Percentiles rank a stretch among this genome's conserved stretches.
Evolutionary conservation across 2,329 filamentous ascomycete genomes (phyloP).

Genomic region (Fusarium sp.): DNA sequence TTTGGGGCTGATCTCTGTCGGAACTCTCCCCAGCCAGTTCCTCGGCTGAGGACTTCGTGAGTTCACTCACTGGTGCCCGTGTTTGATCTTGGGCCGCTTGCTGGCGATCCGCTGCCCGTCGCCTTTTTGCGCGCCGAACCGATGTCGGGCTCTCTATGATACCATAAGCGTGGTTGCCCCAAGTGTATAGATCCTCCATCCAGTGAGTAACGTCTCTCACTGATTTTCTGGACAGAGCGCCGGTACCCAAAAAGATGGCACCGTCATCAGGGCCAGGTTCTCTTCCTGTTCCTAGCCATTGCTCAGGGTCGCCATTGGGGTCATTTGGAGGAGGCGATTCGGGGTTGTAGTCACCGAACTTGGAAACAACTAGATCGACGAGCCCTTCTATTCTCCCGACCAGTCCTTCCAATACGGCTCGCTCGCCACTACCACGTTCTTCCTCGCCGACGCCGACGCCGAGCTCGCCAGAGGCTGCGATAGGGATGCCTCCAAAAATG

Average conservation of each 20-base stretch:
- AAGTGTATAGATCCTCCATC: slow-evolving; percentile 88
- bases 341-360: slow-evolving; percentile 71
- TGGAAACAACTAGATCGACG: slow-evolving; percentile 86
- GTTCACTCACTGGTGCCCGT: background rate
- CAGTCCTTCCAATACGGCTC: slow-evolving; percentile 92
- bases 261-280: slow-evolving; percentile 79
- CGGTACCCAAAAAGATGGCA: slow-evolving; percentile 84
- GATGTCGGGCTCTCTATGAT: slow-evolving; percentile 81
- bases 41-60: background rate
- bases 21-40: background rate
- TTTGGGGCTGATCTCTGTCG: slow-evolving; percentile 28
- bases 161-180: slow-evolving; percentile 86
- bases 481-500: slow-evolving; percentile 83
- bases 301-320: slow-evolving; percentile 36
- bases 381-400: slow-evolving; percentile 82
- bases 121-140: slow-evolving; percentile 60
- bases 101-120: slow-evolving; percentile 41
- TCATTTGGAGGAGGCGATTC: slow-evolving; percentile 37
- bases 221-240: slow-evolving; percentile 75
- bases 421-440: slow-evolving; percentile 90
- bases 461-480: slow-evolving; percentile 89
- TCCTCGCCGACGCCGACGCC: slow-evolving; percentile 96
- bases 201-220: slow-evolving; percentile 80
- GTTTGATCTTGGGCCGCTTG: background rate
- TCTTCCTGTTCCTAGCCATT: slow-evolving; percentile 79